These are phyloP conservation scores for Penicillium hordei DNA, from an alignment of 2,329 filamentous ascomycete species.

Conservation along the genomic window DNA sequence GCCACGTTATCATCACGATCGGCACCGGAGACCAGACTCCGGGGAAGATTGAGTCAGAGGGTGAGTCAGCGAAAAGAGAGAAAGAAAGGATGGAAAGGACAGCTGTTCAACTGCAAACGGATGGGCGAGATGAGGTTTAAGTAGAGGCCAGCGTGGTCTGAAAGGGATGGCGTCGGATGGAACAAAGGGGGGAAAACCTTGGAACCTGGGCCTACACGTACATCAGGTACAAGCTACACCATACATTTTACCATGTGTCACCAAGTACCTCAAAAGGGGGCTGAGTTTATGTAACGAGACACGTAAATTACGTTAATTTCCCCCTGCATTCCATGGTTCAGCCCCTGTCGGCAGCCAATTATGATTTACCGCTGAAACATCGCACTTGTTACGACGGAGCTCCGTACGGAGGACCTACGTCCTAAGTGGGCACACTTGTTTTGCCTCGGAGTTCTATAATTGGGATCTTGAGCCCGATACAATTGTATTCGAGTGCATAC, in stretches of 20 bases:
- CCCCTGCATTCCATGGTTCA: slow-evolving; percentile 18
- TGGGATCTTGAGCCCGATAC: neutral
- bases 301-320: slow-evolving; percentile 11
- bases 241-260: slow-evolving; percentile 3
- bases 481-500: neutral
- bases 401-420: neutral
- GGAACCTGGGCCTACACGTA: neutral
- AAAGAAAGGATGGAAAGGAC: slow-evolving; percentile 31
- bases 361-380: neutral
- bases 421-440: neutral
- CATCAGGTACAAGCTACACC: slow-evolving; percentile 1
- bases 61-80: slow-evolving; percentile 18
- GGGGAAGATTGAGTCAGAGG: slow-evolving; percentile 16
- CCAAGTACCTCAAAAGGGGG: neutral
- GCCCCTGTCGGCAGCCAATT: neutral
- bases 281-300: slow-evolving; percentile 5
- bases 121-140: slow-evolving; percentile 29
- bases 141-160: slow-evolving; percentile 46
- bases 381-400: neutral
- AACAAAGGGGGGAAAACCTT: neutral
- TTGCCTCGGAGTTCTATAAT: neutral
- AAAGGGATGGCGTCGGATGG: slow-evolving; percentile 18
- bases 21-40: slow-evolving; percentile 30
- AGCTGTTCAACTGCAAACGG: slow-evolving; percentile 30
- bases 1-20: slow-evolving; percentile 42